Evolutionary conservation across 768 basidiomycete species (phyloP).

Genomic region (Hypholoma fasciculare): DNA sequence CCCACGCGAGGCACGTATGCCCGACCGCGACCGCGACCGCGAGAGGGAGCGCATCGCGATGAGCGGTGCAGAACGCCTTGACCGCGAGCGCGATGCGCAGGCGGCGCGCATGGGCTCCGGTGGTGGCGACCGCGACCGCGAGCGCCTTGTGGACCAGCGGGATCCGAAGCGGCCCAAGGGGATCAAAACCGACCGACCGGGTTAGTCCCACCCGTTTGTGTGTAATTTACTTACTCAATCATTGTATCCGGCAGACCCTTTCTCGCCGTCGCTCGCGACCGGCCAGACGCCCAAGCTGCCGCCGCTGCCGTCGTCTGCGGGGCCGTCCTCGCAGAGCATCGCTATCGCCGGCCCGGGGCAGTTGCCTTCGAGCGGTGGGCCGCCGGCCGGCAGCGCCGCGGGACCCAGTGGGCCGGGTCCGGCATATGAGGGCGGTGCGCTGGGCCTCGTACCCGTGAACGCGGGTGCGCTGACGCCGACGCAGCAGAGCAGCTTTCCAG

Average conservation of each 20-base stretch:
- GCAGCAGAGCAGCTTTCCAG: conserved; percentile 36
- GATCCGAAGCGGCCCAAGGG: conserved; percentile 65
- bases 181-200: conserved; percentile 37
- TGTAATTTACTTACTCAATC: background rate
- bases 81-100: conserved; percentile 20
- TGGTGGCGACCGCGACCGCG: conserved; percentile 27
- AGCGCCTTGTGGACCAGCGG: conserved; percentile 44
- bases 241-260: conserved; percentile 27
- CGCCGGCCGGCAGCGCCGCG: background rate
- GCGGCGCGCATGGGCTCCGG: conserved; percentile 6
- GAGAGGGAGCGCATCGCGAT: background rate
- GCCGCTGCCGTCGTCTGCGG: conserved; percentile 27
- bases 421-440: conserved; percentile 19
- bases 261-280: conserved; percentile 36
- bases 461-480: conserved; percentile 2
- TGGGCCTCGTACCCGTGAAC: conserved; percentile 14
- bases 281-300: conserved; percentile 39
- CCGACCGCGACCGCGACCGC: conserved; percentile 2
- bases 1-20: conserved; percentile 1
- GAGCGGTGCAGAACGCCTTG: conserved; percentile 32
- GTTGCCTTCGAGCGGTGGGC: conserved; percentile 16
- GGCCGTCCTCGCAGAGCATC: conserved; percentile 18
- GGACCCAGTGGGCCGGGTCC: background rate
- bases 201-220: conserved; percentile 15
- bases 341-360: conserved; percentile 17